Percentiles rank a stretch among this genome's conserved stretches.
Conservation (phyloP, 1,284 basidiomycete species). For the Exobasidium rhododendri region DNA sequence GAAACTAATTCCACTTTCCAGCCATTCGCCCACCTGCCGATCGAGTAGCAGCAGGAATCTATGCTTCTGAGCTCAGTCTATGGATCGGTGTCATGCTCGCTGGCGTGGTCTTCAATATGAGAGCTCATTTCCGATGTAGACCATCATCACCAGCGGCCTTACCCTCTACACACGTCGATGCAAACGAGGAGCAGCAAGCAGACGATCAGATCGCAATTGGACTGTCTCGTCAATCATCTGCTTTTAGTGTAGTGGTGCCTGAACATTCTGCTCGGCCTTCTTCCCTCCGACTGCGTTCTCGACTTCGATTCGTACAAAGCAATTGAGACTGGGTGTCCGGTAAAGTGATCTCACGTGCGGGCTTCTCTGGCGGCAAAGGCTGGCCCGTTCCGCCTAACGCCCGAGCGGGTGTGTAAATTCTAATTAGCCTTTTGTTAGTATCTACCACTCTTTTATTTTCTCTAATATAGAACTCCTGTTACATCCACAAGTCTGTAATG, state of each 20-base stretch:
- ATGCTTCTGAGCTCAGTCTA: conserved; percentile 17
- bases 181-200: too few relatives aligned
- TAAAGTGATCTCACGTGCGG: too few relatives aligned
- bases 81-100: conserved; percentile 20
- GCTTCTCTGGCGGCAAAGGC: too few relatives aligned
- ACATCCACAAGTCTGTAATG: too few relatives aligned
- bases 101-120: conserved; percentile 6
- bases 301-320: background rate
- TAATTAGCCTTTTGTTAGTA: too few relatives aligned
- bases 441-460: too few relatives aligned
- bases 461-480: too few relatives aligned
- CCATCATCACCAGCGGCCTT: background rate
- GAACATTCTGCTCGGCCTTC: background rate
- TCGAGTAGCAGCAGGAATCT: conserved; percentile 14
- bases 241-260: background rate
- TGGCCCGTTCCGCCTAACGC: too few relatives aligned
- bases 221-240: background rate
- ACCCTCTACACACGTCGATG: too few relatives aligned
- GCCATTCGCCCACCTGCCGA: background rate
- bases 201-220: too few relatives aligned
- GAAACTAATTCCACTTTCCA: background rate
- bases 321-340: too few relatives aligned
- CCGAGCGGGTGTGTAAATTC: too few relatives aligned
- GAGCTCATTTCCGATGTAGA: background rate
- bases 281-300: background rate